Conservation (phyloP, 2,329 filamentous ascomycete genomes). For the Aspergillus intermedius region DNA sequence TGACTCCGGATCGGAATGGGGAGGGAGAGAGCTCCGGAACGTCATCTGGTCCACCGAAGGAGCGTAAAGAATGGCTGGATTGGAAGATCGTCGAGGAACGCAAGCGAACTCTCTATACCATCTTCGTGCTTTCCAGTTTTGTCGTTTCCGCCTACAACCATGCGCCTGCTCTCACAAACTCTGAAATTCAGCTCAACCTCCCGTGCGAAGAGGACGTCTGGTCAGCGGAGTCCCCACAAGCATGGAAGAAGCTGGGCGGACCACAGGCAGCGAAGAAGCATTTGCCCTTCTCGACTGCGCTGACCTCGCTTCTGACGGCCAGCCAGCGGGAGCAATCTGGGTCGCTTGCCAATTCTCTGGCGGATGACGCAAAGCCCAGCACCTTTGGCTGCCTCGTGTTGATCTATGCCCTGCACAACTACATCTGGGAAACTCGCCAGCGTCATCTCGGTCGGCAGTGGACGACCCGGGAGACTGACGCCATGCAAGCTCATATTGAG, state of each 20-base stretch:
- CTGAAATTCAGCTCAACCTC: slow-evolving; percentile 80
- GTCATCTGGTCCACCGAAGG: slow-evolving; percentile 28
- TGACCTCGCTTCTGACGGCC: slow-evolving; percentile 73
- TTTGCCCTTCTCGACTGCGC: slow-evolving; percentile 72
- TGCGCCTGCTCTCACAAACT: slow-evolving; percentile 83
- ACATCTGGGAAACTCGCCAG: slow-evolving; percentile 96
- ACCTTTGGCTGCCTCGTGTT: slow-evolving; percentile 86
- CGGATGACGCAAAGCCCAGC: slow-evolving; percentile 64
- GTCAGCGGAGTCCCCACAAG: slow-evolving; percentile 72
- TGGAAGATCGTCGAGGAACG: slow-evolving; percentile 89
- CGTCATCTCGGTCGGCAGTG: slow-evolving; percentile 80
- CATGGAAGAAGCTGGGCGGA: slow-evolving; percentile 73
- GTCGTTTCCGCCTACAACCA: slow-evolving; percentile 91
- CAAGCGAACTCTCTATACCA: slow-evolving; percentile 83
- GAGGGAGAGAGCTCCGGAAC: slow-evolving; percentile 37
- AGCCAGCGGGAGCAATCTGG: slow-evolving; percentile 57
- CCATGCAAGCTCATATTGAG: slow-evolving; percentile 93
- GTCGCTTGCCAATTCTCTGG: slow-evolving; percentile 40
- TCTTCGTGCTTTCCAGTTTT: slow-evolving; percentile 87
- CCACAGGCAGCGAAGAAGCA: slow-evolving; percentile 62
- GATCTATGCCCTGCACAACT: slow-evolving; percentile 93
- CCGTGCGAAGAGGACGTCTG: slow-evolving; percentile 93
- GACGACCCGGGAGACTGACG: slow-evolving; percentile 88
- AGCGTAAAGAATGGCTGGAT: slow-evolving; percentile 63
- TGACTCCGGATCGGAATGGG: slow-evolving; percentile 49